Evolutionary conservation across 768 basidiomycete species (phyloP).

Genomic region (Agrocybe praecox): DNA sequence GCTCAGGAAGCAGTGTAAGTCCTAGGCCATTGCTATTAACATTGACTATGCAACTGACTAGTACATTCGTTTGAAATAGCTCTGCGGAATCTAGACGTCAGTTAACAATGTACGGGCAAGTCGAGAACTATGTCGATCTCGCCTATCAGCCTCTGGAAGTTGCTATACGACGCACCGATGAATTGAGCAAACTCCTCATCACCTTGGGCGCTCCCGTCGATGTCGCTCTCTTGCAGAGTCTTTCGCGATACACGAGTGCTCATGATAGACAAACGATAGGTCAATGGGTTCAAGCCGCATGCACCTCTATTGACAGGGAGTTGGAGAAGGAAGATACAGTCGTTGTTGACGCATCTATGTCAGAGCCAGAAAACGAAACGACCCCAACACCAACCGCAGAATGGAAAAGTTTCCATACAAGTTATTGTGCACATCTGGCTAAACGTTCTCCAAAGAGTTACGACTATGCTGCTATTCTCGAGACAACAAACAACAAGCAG

Average conservation of each 20-base stretch:
- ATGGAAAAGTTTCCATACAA: conserved; percentile 12
- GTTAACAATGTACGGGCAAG: conserved; percentile 21
- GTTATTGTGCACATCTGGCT: not conserved
- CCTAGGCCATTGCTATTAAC: not conserved
- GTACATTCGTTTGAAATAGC: not conserved
- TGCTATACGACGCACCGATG: conserved; percentile 36
- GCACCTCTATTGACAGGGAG: conserved; percentile 20
- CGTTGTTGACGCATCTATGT: not conserved
- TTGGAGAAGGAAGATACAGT: conserved; percentile 22
- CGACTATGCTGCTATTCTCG: not conserved
- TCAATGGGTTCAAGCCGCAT: conserved; percentile 41
- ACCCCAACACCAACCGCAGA: not conserved
- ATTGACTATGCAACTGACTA: not conserved
- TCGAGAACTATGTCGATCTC: conserved; percentile 26
- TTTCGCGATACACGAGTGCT: conserved; percentile 16
- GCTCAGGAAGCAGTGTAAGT: conserved; percentile 36
- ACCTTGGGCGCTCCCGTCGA: conserved; percentile 38
- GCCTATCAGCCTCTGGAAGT: conserved; percentile 38
- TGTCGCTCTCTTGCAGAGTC: conserved; percentile 27
- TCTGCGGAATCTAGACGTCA: conserved; percentile 17
- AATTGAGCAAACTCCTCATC: conserved; percentile 39
- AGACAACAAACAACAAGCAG: conserved; percentile 1
- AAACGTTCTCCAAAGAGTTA: not conserved
- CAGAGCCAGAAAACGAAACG: conserved; percentile 3
- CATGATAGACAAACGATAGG: conserved; percentile 28